Evolutionary conservation across 2,329 filamentous ascomycete genomes (phyloP).

Genomic region (Xylariaceae sp.): DNA sequence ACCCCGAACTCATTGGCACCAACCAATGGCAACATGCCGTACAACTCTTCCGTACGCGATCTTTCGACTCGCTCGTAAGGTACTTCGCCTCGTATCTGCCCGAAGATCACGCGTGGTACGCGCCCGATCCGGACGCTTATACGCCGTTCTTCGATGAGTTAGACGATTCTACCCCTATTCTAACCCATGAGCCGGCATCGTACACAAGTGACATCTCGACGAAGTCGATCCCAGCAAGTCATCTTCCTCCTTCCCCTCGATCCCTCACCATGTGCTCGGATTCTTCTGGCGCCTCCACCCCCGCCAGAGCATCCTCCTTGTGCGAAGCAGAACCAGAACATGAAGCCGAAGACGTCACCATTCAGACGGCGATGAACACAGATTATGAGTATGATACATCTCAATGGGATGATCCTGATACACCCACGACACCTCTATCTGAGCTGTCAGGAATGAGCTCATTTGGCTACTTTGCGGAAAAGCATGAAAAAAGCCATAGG

Average conservation of each 20-base stretch:
- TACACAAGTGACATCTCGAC: constrained; percentile 25
- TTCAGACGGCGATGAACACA: constrained; percentile 33
- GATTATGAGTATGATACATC: constrained; percentile 41
- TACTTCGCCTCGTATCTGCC: constrained; percentile 57
- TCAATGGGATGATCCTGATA: constrained; percentile 42
- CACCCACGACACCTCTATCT: constrained; percentile 41
- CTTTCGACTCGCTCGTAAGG: constrained; percentile 55
- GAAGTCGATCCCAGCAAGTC: constrained; percentile 26
- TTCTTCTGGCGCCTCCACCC: constrained; percentile 40
- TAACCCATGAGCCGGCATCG: constrained; percentile 43
- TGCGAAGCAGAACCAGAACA: constrained; percentile 37
- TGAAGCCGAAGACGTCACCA: constrained; percentile 39
- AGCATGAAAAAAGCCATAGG: constrained; percentile 11
- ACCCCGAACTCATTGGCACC: constrained; percentile 53
- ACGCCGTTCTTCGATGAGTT: constrained; percentile 39
- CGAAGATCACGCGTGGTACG: constrained; percentile 43
- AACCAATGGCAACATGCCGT: constrained; percentile 55
- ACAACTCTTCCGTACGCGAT: constrained; percentile 55
- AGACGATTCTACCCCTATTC: constrained; percentile 35
- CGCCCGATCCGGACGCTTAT: constrained; percentile 26
- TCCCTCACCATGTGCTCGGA: constrained; percentile 46
- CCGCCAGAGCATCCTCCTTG: constrained; percentile 47
- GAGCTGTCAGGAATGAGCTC: constrained; percentile 40
- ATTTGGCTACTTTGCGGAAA: constrained; percentile 31
- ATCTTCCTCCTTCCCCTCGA: constrained; percentile 43